Conservation (phyloP, 768 basidiomycete species). For the Lepiota brunneoincarnata region DNA sequence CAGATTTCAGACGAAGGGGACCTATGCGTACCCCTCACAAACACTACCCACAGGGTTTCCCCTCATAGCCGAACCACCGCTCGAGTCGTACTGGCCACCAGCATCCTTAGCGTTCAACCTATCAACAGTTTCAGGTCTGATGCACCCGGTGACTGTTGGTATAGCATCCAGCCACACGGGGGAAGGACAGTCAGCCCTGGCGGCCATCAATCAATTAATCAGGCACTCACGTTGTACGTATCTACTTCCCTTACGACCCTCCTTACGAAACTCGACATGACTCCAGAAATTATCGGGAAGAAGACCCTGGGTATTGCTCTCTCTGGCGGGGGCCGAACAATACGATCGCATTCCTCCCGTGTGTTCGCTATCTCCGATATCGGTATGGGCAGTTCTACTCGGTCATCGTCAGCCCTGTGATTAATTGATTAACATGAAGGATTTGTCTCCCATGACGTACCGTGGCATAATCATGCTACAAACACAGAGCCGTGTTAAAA, state of each 20-base stretch:
- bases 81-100: constrained; percentile 58
- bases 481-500: neutral
- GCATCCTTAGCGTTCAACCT: constrained; percentile 43
- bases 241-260: constrained; percentile 36
- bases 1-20: too few species aligned
- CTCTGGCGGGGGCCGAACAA: constrained; percentile 42
- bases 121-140: constrained; percentile 36
- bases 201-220: neutral
- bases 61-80: constrained; percentile 45
- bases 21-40: constrained; percentile 41
- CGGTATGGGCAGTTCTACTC: constrained; percentile 44
- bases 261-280: constrained; percentile 44
- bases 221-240: constrained; percentile 41
- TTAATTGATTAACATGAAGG: neutral
- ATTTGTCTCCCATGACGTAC: constrained; percentile 15
- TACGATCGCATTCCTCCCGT: constrained; percentile 55
- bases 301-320: constrained; percentile 38
- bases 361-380: constrained; percentile 53
- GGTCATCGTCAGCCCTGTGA: neutral
- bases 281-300: constrained; percentile 48
- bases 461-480: constrained; percentile 47
- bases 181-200: too few species aligned
- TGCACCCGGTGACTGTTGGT: constrained; percentile 51
- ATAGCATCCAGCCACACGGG: neutral
- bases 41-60: constrained; percentile 50